Conservation (phyloP, 768 basidiomycete genomes). For the Coprinellus aureogranulatus region DNA sequence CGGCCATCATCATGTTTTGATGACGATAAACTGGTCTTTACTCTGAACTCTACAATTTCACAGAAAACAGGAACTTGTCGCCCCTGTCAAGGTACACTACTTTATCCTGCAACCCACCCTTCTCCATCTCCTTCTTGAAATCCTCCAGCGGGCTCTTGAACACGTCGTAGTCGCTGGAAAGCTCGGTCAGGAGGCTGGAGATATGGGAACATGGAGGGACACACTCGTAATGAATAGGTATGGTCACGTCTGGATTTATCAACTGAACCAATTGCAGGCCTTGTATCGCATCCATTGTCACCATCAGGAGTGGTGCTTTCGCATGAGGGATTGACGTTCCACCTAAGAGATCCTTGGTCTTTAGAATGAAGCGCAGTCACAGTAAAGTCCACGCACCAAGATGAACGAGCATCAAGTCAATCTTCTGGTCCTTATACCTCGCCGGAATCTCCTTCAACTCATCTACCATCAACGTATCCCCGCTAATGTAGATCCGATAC, state of each 20-base stretch:
- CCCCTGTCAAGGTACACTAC: slow-evolving; percentile 8
- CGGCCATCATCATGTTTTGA: too few species aligned
- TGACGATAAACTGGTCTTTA: too few species aligned
- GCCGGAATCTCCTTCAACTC: slow-evolving; percentile 10
- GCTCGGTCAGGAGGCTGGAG: not conserved
- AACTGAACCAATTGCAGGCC: slow-evolving; percentile 2
- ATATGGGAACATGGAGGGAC: not conserved
- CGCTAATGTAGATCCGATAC: slow-evolving; percentile 9
- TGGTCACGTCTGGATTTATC: slow-evolving; percentile 7
- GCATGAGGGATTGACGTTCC: slow-evolving; percentile 3
- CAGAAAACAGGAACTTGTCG: slow-evolving; percentile 2
- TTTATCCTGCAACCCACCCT: slow-evolving; percentile 2
- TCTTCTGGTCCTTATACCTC: slow-evolving; percentile 7
- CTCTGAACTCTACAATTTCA: not conserved
- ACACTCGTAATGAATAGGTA: slow-evolving; percentile 10
- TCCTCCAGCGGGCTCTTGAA: slow-evolving; percentile 7
- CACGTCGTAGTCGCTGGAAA: slow-evolving; percentile 6
- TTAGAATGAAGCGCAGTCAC: not conserved
- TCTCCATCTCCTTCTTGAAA: slow-evolving; percentile 5
- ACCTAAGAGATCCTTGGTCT: not conserved
- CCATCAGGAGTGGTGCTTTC: slow-evolving; percentile 1
- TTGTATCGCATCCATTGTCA: slow-evolving; percentile 8
- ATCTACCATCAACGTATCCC: slow-evolving; percentile 6
- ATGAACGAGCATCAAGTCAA: slow-evolving; percentile 10
- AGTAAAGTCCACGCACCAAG: not conserved